Percentiles rank a stretch among this genome's conserved stretches.
phyloP scores from a whole-genome alignment of 116 monocot genomes.

The Trichopus zeylanicus region DNA sequence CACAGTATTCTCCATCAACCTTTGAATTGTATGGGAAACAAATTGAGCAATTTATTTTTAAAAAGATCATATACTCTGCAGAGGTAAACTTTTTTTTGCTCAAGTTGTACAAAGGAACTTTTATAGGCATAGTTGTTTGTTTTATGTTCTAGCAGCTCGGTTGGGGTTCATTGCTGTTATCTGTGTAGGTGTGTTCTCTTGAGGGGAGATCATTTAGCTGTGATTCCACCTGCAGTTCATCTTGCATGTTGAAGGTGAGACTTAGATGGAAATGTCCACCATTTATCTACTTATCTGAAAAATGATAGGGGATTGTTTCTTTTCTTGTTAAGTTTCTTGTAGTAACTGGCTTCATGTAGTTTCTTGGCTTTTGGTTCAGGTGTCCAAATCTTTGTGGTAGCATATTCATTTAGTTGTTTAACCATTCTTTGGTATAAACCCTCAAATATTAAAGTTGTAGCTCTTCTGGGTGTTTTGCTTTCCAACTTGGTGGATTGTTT shows the following conservation, averaged over 20 bases:
- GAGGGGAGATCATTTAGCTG: slow-evolving; percentile 7
- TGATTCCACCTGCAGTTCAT: slow-evolving; percentile 21
- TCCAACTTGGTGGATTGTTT: too few relatives aligned
- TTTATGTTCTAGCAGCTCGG: not conserved
- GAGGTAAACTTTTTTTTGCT: slow-evolving; percentile 28
- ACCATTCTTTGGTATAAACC: not conserved
- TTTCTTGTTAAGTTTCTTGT: too few relatives aligned
- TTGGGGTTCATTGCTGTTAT: not conserved
- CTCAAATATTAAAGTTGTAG: not conserved
- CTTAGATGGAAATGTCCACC: not conserved
- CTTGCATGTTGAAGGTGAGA: slow-evolving; percentile 48
- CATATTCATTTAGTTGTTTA: not conserved
- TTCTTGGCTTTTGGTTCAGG: not conserved
- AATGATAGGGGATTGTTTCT: too few relatives aligned
- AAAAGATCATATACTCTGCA: slow-evolving; percentile 32
- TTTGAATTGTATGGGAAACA: slow-evolving; percentile 37
- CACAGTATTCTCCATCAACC: slow-evolving; percentile 27
- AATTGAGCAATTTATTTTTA: slow-evolving; percentile 42
- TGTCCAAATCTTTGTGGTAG: not conserved
- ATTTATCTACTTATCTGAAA: too few relatives aligned
- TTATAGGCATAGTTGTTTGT: not conserved
- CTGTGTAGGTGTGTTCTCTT: slow-evolving; percentile 22
- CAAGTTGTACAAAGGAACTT: not conserved
- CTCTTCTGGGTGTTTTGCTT: too few relatives aligned
- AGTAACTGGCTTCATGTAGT: too few relatives aligned